A percentile compares a stretch with the other conserved stretches of the same genome.
phyloP scores from a whole-genome alignment of 495 filamentous ascomycete species.

The Daldinia bambusicola region DNA sequence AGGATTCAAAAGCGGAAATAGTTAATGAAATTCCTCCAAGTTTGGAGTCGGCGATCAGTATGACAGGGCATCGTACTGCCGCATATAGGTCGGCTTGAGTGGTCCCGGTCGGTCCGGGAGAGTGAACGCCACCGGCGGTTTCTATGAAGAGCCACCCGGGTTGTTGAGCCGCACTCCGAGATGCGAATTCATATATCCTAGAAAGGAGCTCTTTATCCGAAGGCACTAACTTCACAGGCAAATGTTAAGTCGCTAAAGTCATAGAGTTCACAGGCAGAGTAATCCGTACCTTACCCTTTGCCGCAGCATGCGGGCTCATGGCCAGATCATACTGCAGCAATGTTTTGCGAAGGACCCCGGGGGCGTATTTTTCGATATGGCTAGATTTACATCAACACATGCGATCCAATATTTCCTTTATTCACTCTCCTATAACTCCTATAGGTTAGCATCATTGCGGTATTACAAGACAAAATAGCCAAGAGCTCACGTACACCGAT shows the following conservation, averaged over 20 bases:
- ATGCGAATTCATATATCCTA: conserved; percentile 57
- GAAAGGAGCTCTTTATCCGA: conserved; percentile 60
- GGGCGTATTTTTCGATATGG: conserved; percentile 67
- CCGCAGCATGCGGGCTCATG: conserved; percentile 79
- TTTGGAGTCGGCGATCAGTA: conserved; percentile 74
- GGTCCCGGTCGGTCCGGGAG: conserved; percentile 75
- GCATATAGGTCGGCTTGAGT: conserved; percentile 80
- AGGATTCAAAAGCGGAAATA: conserved; percentile 78
- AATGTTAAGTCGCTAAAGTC: conserved; percentile 8
- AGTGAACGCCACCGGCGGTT: conserved; percentile 81
- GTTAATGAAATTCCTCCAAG: conserved; percentile 79
- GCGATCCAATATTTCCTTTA: conserved; percentile 4
- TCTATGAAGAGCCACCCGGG: conserved; percentile 68
- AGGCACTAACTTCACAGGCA: conserved; percentile 48
- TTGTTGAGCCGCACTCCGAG: conserved; percentile 55
- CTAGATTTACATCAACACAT: conserved; percentile 47
- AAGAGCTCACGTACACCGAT: conserved; percentile 57
- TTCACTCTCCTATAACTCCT: conserved; percentile 12
- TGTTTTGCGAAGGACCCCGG: conserved; percentile 58
- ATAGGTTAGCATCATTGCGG: conserved; percentile 14
- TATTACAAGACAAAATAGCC: background rate
- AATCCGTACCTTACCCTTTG: conserved; percentile 50
- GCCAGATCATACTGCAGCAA: conserved; percentile 76
- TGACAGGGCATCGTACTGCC: conserved; percentile 73
- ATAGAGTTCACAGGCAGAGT: background rate